Percentiles rank a stretch among this genome's conserved stretches.
Conservation (phyloP, 352 stramenopile genomes). For the Phytopythium aichiense region DNA sequence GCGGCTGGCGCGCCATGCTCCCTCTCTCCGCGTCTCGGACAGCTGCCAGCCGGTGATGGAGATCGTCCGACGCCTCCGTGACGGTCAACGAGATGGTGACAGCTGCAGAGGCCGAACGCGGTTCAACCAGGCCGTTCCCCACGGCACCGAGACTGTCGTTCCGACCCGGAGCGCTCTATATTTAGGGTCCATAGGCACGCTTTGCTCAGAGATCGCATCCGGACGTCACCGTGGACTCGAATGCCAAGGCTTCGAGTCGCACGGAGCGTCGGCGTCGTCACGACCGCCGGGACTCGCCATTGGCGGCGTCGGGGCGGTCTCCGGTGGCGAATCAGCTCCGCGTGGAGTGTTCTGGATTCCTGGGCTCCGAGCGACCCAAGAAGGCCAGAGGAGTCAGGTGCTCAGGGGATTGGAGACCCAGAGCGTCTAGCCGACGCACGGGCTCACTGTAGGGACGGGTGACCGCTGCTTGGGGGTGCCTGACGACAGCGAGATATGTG, state of each 20-base stretch:
- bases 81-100: no score
- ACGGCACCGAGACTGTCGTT: background rate
- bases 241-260: no score
- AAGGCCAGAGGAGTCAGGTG: background rate
- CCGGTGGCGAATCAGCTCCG: background rate
- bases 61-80: background rate
- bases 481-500: no score
- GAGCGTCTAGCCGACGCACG: background rate
- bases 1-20: constrained; percentile 13
- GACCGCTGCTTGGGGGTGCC: no score
- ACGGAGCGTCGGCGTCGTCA: no score
- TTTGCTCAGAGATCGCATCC: no score
- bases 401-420: background rate
- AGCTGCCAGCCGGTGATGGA: constrained; percentile 3
- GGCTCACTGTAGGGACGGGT: no score
- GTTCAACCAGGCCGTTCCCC: background rate
- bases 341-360: background rate
- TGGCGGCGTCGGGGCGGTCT: background rate
- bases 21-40: background rate
- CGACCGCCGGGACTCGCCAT: background rate
- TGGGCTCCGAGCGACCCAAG: background rate
- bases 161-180: background rate
- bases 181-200: background rate
- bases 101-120: no score
- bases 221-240: no score